Conservation (phyloP, 805 yeast species). For the Myxozyma vanderwaltii region DNA sequence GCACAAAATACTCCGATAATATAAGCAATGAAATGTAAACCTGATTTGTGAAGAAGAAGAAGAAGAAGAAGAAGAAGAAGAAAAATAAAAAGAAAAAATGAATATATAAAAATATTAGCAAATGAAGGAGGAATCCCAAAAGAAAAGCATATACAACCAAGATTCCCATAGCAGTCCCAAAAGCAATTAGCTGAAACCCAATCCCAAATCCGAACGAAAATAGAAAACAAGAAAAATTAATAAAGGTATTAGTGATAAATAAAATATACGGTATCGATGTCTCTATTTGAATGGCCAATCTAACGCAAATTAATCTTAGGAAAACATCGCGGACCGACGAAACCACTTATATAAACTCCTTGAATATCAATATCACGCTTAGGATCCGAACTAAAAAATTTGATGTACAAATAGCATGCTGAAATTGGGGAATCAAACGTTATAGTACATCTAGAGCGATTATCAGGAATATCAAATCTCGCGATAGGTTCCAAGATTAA, state of each 20-base stretch:
- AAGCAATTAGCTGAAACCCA: too few relatives aligned
- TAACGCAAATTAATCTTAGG: conserved; percentile 23
- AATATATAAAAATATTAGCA: background rate
- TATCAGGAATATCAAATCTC: conserved; percentile 27
- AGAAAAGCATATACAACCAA: background rate
- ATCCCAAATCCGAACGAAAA: too few relatives aligned
- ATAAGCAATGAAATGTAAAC: background rate
- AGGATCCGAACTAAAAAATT: conserved; percentile 30
- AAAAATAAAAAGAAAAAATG: background rate
- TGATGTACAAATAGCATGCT: conserved; percentile 30
- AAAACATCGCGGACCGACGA: conserved; percentile 29
- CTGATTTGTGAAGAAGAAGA: background rate
- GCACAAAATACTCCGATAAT: conserved; percentile 3
- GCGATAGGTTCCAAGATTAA: conserved; percentile 26
- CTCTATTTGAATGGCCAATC: background rate
- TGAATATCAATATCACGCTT: conserved; percentile 40
- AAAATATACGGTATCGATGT: background rate
- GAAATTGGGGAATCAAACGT: conserved; percentile 30
- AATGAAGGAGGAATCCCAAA: conserved; percentile 2
- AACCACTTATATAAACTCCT: conserved; percentile 42
- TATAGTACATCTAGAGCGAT: conserved; percentile 23
- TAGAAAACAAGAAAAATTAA: too few relatives aligned
- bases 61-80: too few relatives aligned
- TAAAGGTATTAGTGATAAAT: background rate
- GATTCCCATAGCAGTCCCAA: too few relatives aligned